These are phyloP conservation scores for Yarrowia phangngaensis DNA, from an alignment of 805 yeast genomes.

Conservation along the genomic window DNA sequence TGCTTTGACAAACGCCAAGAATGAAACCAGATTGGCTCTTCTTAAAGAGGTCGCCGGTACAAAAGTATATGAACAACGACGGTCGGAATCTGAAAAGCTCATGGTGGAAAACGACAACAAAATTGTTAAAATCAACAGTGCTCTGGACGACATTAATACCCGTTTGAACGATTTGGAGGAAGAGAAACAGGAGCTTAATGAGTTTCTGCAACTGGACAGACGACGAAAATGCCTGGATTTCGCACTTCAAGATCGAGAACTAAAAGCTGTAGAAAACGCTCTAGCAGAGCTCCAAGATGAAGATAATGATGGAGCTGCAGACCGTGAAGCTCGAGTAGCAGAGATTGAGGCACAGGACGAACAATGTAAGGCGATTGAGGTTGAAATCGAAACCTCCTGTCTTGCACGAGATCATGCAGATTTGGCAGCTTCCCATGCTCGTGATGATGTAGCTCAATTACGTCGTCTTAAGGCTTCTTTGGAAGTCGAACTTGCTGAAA, in stretches of 20 bases:
- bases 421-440: constrained; percentile 1
- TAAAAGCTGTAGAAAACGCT: constrained; percentile 54
- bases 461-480: background rate
- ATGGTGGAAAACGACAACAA: constrained; percentile 70
- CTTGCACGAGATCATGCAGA: constrained; percentile 30
- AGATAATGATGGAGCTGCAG: constrained; percentile 31
- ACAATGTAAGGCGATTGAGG: constrained; percentile 33
- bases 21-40: constrained; percentile 68
- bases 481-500: constrained; percentile 15
- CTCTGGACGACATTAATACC: constrained; percentile 63
- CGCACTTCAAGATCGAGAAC: constrained; percentile 72
- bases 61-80: constrained; percentile 75
- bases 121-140: constrained; percentile 67
- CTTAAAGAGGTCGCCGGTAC: constrained; percentile 96
- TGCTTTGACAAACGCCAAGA: constrained; percentile 82
- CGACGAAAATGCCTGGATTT: constrained; percentile 69
- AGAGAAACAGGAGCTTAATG: constrained; percentile 71
- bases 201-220: constrained; percentile 63
- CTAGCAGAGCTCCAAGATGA: constrained; percentile 59
- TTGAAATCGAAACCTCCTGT: constrained; percentile 8
- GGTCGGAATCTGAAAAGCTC: constrained; percentile 73
- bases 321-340: constrained; percentile 44
- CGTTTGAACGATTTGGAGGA: constrained; percentile 73
- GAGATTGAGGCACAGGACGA: constrained; percentile 39
- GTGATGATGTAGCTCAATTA: constrained; percentile 10